These are phyloP conservation scores for Vigna trinervia DNA, from an alignment of 306 rosid genomes.

Conservation along the genomic window DNA sequence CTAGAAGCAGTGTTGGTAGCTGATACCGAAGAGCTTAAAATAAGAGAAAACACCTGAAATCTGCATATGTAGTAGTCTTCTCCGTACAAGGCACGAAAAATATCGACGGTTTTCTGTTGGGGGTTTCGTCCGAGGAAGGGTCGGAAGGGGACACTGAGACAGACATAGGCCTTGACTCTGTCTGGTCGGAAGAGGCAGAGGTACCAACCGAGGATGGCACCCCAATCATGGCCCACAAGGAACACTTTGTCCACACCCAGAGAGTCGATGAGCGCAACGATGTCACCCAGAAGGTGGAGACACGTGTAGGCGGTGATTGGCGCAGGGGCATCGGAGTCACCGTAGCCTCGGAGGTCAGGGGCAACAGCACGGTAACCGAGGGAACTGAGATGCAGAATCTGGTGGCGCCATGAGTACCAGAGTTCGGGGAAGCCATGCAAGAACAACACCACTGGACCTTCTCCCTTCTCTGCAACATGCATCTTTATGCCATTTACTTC, in stretches of 20 bases:
- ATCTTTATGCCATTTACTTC: constrained; percentile 53
- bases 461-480: constrained; percentile 54
- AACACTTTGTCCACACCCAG: constrained; percentile 42
- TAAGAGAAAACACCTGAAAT: constrained; percentile 36
- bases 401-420: constrained; percentile 61
- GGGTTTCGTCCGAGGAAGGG: constrained; percentile 42
- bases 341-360: constrained; percentile 52
- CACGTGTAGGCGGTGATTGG: constrained; percentile 33
- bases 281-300: constrained; percentile 47
- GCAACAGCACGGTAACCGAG: constrained; percentile 52
- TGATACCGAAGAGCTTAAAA: too few relatives aligned
- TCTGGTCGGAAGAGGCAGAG: constrained; percentile 52
- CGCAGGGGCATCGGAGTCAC: constrained; percentile 46
- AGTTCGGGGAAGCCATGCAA: constrained; percentile 55
- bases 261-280: constrained; percentile 46
- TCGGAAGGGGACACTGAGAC: constrained; percentile 50
- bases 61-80: constrained; percentile 54
- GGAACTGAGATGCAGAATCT: constrained; percentile 45
- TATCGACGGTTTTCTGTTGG: constrained; percentile 22
- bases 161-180: constrained; percentile 48
- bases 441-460: constrained; percentile 51
- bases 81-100: constrained; percentile 31
- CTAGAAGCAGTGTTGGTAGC: too few relatives aligned
- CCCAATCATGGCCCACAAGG: constrained; percentile 52
- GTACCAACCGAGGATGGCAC: constrained; percentile 52